Evolutionary conservation across 1,284 basidiomycete species (phyloP).

Genomic region (Sanghuangporus sanghuang): DNA sequence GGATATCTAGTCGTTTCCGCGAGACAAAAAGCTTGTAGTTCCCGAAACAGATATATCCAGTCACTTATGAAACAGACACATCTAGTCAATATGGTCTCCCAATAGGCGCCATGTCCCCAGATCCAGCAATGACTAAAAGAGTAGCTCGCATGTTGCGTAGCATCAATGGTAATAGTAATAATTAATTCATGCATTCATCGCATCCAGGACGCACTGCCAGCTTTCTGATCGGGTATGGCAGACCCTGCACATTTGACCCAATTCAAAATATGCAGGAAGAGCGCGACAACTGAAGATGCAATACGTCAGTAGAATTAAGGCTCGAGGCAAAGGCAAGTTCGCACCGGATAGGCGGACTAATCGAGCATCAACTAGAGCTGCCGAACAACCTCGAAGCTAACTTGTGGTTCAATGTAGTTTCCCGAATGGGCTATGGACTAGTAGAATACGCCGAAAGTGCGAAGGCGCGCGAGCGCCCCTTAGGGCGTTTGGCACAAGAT

Average conservation of each 20-base stretch:
- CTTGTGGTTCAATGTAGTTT: background rate
- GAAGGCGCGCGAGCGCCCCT: background rate
- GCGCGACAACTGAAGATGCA: background rate
- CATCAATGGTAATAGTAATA: background rate
- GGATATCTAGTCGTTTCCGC: background rate
- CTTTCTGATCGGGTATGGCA: background rate
- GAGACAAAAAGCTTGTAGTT: background rate
- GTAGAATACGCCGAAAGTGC: background rate
- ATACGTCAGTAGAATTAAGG: background rate
- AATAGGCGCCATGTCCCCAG: background rate
- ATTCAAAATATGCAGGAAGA: background rate
- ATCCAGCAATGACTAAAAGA: background rate
- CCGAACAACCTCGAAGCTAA: conserved; percentile 8
- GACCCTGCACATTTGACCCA: background rate
- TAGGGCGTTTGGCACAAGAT: background rate
- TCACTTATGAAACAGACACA: background rate
- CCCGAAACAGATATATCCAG: conserved; percentile 1
- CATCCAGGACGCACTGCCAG: background rate
- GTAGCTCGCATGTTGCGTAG: background rate
- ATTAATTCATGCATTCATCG: background rate
- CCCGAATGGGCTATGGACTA: background rate
- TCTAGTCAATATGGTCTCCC: background rate
- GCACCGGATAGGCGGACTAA: background rate
- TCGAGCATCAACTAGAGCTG: background rate
- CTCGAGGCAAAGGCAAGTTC: background rate